Evolutionary conservation across 441 rosid species (phyloP), one percentile per base, ranked within the genome.

Genomic region (Syzygium malaccense): DNA sequence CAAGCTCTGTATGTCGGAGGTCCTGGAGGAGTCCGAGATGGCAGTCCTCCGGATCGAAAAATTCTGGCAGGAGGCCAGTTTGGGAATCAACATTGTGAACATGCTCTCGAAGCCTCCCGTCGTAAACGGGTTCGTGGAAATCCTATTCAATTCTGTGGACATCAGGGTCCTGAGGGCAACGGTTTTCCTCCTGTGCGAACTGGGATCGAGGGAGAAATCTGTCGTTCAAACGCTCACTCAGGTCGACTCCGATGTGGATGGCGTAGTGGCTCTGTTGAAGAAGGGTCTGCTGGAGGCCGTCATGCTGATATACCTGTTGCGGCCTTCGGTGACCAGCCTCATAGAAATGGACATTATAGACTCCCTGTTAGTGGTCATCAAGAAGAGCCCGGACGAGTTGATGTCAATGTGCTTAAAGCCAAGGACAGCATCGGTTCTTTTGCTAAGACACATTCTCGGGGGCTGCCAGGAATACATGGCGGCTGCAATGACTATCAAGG

Each of bases 221-320:
- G 96, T 96, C 90, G 86, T 94, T 84, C 95, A 93, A 90, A 94
- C 94, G 1, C 93, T 96, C n/a, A 96, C 96, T 14, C 90, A 92
- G 88, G 96, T 94, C 19, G 96, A 95, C 85, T 94, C 96, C 14
- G 97, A 95, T 89, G 94, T 95, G 49, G 94, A 95, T 33, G 90
- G 96, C 88, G 91, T 96, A 49, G 93, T 95, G n/a, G 93, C 93
- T 56, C 93, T 96, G 45, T 95, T 96, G 88, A 96, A 94, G 93
- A 94, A 94, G 75, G 96, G 96, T 13, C 89, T 95, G 89, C 56
- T 89, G 56, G 98, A 96, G 92, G 96, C 98, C 10, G 93, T 91
- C 54, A 96, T 94, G 68, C 83, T 96, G 90, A 91, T 96, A 71
- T 92, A 93, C 91, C 91, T 94, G 17, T 87, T 96, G 83, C 90